Conservation (phyloP, 2,329 filamentous ascomycete genomes). For the Penicillium digitatum region DNA sequence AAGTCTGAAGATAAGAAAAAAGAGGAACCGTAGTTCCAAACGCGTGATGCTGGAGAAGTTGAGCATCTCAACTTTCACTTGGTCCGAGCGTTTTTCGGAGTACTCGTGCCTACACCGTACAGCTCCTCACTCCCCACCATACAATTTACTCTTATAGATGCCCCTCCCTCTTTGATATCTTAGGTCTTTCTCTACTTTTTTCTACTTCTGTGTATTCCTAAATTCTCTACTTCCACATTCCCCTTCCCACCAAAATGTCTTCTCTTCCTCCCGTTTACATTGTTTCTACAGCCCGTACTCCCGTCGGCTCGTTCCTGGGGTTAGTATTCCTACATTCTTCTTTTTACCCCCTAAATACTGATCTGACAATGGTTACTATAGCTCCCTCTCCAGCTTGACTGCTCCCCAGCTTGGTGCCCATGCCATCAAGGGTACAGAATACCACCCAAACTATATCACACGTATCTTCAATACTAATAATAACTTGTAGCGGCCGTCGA, state of each 20-base stretch:
- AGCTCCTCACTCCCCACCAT: conserved; percentile 23
- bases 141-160: conserved; percentile 10
- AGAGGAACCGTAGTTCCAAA: conserved; percentile 9
- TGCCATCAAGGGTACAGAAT: conserved; percentile 77
- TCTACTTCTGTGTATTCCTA: neutral
- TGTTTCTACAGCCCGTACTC: conserved; percentile 84
- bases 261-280: conserved; percentile 88
- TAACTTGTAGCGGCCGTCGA: conserved; percentile 64
- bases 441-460: neutral
- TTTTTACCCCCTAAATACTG: neutral
- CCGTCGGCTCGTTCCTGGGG: conserved; percentile 92
- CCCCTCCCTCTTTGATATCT: conserved; percentile 2
- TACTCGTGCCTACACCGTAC: conserved; percentile 29
- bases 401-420: conserved; percentile 83
- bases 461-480: conserved; percentile 12
- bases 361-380: conserved; percentile 39
- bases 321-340: conserved; percentile 44
- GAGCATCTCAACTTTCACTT: conserved; percentile 23
- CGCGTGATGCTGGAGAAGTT: conserved; percentile 20
- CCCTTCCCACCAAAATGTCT: conserved; percentile 54
- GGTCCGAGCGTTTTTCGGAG: conserved; percentile 18
- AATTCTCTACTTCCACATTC: neutral
- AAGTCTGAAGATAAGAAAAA: conserved; percentile 10
- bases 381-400: conserved; percentile 80
- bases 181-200: neutral